Percentiles rank a stretch among this genome's conserved stretches.
phyloP scores from a whole-genome alignment of 345 rosid genomes.

The Gossypium mustelinum region DNA sequence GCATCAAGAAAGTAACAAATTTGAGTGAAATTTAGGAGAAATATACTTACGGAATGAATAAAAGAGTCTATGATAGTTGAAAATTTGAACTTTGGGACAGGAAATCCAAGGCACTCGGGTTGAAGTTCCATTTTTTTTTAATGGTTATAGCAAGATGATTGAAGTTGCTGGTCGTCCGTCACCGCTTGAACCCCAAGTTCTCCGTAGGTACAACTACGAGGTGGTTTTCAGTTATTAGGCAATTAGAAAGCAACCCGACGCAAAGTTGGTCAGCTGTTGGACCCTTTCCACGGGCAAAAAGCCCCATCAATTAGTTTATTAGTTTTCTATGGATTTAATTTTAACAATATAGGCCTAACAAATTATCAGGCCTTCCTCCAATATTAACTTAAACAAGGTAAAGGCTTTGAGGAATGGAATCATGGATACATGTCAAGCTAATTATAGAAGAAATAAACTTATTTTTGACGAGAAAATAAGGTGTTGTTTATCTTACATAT shows the following conservation, averaged over 20 bases:
- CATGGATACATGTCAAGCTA: neutral
- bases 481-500: neutral
- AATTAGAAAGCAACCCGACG: neutral
- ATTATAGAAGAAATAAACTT: neutral
- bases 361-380: neutral
- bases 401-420: neutral
- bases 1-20: neutral
- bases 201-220: neutral
- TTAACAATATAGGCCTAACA: neutral
- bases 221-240: neutral
- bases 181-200: conserved; percentile 29
- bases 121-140: conserved; percentile 40
- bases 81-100: conserved; percentile 32
- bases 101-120: conserved; percentile 44
- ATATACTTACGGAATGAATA: conserved; percentile 34
- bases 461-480: neutral
- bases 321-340: neutral
- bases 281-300: neutral
- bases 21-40: neutral
- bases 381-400: neutral
- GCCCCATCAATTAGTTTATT: neutral
- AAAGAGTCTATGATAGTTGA: conserved; percentile 16
- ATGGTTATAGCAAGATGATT: conserved; percentile 24
- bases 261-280: neutral
- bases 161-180: neutral